A percentile compares a stretch with the other conserved stretches of the same genome.
Evolutionary conservation across 768 basidiomycete species (phyloP).

Genomic region (Naganishia onofrii): DNA sequence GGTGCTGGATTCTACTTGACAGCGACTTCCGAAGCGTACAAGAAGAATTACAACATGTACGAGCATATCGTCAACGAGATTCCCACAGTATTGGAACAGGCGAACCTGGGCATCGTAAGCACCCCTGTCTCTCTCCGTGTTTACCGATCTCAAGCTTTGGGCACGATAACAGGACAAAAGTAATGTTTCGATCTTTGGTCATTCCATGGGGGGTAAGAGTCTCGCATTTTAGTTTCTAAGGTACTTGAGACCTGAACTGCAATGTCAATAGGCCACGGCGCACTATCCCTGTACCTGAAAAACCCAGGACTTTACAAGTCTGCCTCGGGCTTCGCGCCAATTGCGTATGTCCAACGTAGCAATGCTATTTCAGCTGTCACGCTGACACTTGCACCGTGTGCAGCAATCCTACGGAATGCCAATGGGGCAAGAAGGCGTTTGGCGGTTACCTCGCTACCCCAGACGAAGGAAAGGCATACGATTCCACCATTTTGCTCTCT

Average conservation of each 20-base stretch:
- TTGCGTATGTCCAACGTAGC: slow-evolving; percentile 39
- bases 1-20: slow-evolving; percentile 97
- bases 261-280: slow-evolving; percentile 70
- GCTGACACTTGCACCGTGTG: not conserved
- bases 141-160: not conserved
- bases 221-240: not conserved
- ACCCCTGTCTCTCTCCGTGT: not conserved
- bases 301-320: slow-evolving; percentile 72
- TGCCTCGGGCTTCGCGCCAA: slow-evolving; percentile 71
- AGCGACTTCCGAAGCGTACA: slow-evolving; percentile 64
- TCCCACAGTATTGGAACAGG: slow-evolving; percentile 70
- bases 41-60: slow-evolving; percentile 75
- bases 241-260: not conserved
- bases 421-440: slow-evolving; percentile 94
- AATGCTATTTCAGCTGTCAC: not conserved
- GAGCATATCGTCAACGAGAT: slow-evolving; percentile 79
- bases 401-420: slow-evolving; percentile 76
- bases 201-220: slow-evolving; percentile 68
- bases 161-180: not conserved
- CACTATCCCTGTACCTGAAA: slow-evolving; percentile 81
- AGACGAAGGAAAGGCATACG: slow-evolving; percentile 71
- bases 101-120: slow-evolving; percentile 73
- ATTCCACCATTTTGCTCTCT: slow-evolving; percentile 78
- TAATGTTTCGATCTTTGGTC: slow-evolving; percentile 86
- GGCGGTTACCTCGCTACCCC: slow-evolving; percentile 69